A percentile compares a stretch with the other conserved stretches of the same genome.
Evolutionary conservation across 1,139 yeast genomes (phyloP).

Genomic region (Hyphopichia burtonii): DNA sequence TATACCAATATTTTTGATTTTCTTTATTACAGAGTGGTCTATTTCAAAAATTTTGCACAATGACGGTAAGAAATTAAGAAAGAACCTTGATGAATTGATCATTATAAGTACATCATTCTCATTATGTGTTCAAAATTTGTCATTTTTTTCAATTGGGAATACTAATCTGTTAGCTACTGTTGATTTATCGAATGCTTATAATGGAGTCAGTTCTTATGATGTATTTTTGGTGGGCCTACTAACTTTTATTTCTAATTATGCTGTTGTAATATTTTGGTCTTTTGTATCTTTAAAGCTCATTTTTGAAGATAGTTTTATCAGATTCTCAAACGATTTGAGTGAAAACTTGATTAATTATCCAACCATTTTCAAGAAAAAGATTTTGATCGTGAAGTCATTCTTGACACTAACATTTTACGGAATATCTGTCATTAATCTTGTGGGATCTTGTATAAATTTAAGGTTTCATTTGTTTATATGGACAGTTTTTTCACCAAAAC

Average conservation of each 20-base stretch:
- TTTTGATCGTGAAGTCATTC: conserved; percentile 34
- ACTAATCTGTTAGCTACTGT: conserved; percentile 91
- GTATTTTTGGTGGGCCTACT: conserved; percentile 72
- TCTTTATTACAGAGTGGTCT: conserved; percentile 37
- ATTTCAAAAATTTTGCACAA: conserved; percentile 13
- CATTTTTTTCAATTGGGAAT: conserved; percentile 86
- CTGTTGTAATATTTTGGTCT: conserved; percentile 85
- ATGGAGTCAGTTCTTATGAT: conserved; percentile 73
- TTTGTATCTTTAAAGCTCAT: conserved; percentile 49
- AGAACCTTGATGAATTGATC: conserved; percentile 22
- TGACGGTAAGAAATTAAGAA: conserved; percentile 5
- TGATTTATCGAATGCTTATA: conserved; percentile 87
- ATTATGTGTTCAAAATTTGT: conserved; percentile 59
- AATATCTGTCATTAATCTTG: conserved; percentile 54
- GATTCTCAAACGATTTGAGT: background rate
- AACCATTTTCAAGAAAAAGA: conserved; percentile 26
- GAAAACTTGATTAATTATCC: background rate
- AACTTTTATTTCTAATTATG: conserved; percentile 80
- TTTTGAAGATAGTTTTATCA: conserved; percentile 26
- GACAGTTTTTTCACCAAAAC: conserved; percentile 96
- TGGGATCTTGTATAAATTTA: conserved; percentile 69
- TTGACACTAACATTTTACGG: conserved; percentile 54
- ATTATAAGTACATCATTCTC: conserved; percentile 20
- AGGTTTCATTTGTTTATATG: conserved; percentile 90
- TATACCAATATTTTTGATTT: conserved; percentile 65